These are phyloP conservation scores for Botryosphaeria dothidea DNA, from an alignment of 2,329 filamentous ascomycete species.

Conservation along the genomic window DNA sequence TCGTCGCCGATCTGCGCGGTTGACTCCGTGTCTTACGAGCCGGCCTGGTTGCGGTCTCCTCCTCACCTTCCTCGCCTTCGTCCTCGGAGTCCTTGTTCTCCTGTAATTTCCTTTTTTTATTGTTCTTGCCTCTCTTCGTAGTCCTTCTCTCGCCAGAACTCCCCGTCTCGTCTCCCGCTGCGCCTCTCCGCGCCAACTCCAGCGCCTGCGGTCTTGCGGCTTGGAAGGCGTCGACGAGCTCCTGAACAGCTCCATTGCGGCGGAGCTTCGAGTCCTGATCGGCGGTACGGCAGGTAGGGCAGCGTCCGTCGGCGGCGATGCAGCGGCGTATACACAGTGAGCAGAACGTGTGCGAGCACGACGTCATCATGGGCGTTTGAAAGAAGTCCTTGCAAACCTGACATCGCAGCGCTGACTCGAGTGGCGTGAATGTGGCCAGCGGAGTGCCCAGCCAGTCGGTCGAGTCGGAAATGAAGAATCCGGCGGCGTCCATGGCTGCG, in stretches of 20 bases:
- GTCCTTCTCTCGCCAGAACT: slow-evolving; percentile 26
- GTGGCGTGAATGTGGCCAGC: slow-evolving; percentile 63
- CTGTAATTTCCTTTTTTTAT: slow-evolving; percentile 51
- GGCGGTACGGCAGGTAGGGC: slow-evolving; percentile 74
- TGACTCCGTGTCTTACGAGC: slow-evolving; percentile 42
- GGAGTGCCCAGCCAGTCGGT: slow-evolving; percentile 80
- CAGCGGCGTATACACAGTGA: slow-evolving; percentile 91
- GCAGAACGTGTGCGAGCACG: slow-evolving; percentile 95
- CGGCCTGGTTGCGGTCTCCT: slow-evolving; percentile 51
- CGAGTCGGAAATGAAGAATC: slow-evolving; percentile 54
- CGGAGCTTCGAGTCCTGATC: slow-evolving; percentile 85
- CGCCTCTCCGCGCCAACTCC: slow-evolving; percentile 57
- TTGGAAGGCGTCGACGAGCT: slow-evolving; percentile 78
- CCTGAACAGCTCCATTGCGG: slow-evolving; percentile 81
- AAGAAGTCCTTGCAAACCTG: slow-evolving; percentile 99
- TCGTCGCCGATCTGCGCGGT: slow-evolving; percentile 29
- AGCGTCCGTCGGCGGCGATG: slow-evolving; percentile 79
- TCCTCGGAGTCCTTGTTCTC: slow-evolving; percentile 51
- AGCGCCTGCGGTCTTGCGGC: slow-evolving; percentile 64
- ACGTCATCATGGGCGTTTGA: slow-evolving; percentile 89
- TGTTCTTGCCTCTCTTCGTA: slow-evolving; percentile 16
- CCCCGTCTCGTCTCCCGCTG: slow-evolving; percentile 23
- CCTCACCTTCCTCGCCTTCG: slow-evolving; percentile 39
- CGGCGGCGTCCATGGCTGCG: not conserved
- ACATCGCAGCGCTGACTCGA: slow-evolving; percentile 87